phyloP scores from a whole-genome alignment of 2,329 filamentous ascomycete species.

The Pseudogymnoascus sp. region DNA sequence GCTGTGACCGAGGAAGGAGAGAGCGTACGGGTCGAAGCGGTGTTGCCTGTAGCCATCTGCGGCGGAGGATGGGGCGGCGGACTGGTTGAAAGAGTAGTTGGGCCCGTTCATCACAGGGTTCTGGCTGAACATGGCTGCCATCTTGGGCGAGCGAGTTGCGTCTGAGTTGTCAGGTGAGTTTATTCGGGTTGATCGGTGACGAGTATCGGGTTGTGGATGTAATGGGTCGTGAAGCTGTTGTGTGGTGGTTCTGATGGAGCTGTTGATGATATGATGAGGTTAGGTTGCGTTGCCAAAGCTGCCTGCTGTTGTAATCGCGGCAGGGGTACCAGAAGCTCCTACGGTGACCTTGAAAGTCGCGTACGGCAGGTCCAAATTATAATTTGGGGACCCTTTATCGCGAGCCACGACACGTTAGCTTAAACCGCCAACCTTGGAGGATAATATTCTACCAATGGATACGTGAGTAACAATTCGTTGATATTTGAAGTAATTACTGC shows the following conservation, averaged over 20 bases:
- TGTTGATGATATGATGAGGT: slow-evolving; percentile 10
- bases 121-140: slow-evolving; percentile 62
- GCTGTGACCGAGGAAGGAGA: background rate
- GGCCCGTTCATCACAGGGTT: slow-evolving; percentile 60
- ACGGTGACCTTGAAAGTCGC: slow-evolving; percentile 5
- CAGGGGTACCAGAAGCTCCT: slow-evolving; percentile 2
- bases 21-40: slow-evolving; percentile 75
- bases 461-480: slow-evolving; percentile 31
- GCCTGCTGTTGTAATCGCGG: slow-evolving; percentile 3
- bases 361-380: background rate
- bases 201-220: slow-evolving; percentile 9
- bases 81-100: slow-evolving; percentile 59
- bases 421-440: slow-evolving; percentile 8
- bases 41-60: slow-evolving; percentile 58
- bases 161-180: background rate
- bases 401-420: slow-evolving; percentile 1
- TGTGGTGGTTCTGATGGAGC: background rate
- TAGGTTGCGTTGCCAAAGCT: slow-evolving; percentile 6
- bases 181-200: background rate
- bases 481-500: background rate
- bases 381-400: slow-evolving; percentile 5
- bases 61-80: slow-evolving; percentile 41
- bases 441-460: slow-evolving; percentile 7
- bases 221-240: background rate
- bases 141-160: slow-evolving; percentile 29